Base-by-base conservation (phyloP, 148 eudicot genomes). In the Arctostaphylos glauca region DNA sequence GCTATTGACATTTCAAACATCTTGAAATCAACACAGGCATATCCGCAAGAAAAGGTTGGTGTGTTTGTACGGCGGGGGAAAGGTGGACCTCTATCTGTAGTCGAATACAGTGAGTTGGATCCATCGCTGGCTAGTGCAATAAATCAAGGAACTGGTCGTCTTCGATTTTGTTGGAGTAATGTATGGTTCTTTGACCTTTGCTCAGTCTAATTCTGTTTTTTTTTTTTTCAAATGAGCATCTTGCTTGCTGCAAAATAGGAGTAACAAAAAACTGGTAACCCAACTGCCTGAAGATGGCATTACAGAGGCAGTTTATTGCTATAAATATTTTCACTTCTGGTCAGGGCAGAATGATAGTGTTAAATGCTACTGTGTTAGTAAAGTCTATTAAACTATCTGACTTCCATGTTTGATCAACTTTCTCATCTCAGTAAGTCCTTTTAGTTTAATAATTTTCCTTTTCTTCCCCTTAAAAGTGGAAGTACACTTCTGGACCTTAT, bases 31-130 rank as follows among this genome's bases (percentile, higher is more conserved):
- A 55, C 86, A 62, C 91, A 96, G 99, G 98, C 99, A 62, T 96
- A 96, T 85, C 99, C 99, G 68, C 99, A 94, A 90, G 99, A 96
- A 86, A 93, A 92, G 83, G 99, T 96, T 86, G 99, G 99, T 50
- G 99, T 96, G 41, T 96, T 96, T 89, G 99, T 96, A 50, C 93
- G 90, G 77, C 91, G 97, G 84, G 98, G 99, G 9, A 96, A 96
- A 86, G 98, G 95, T 77, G 99, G 99, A 59, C 99, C 99, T 47
- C 87, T 96, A 48, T 87, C 94, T 56, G 99, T 96, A 68, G 99
- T 94, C 84, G 99, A 94, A 85, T 96, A 96, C 89, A 93, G 94
- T 80, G 99, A 96, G 88, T 88, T 96, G 86, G 99, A 94, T 87
- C 81, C 88, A 56, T 91, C 98, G 19, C 80, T 94, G 80, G 93